Conservation (phyloP, 1,284 basidiomycete genomes). For the Apiotrichum gamsii region DNA sequence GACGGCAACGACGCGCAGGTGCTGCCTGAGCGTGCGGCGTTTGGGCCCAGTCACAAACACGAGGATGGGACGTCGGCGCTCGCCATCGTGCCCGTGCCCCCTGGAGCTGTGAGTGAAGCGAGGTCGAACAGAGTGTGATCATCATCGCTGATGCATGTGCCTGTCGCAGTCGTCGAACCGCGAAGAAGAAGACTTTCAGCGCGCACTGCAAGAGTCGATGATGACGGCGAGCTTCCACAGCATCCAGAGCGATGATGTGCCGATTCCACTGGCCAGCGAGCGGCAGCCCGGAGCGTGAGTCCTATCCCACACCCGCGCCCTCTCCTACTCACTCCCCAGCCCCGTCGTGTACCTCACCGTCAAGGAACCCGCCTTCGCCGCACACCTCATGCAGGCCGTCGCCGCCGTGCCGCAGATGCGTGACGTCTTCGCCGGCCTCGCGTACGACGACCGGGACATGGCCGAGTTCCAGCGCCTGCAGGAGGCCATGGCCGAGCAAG, state of each 20-base stretch:
- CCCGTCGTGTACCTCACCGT: constrained; percentile 9
- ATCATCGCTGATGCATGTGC: not conserved
- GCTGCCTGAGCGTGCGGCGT: not conserved
- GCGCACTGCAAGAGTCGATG: constrained; percentile 41
- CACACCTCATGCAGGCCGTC: constrained; percentile 34
- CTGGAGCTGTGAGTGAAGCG: too few relatives aligned
- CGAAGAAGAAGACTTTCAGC: constrained; percentile 39
- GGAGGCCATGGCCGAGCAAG: not conserved
- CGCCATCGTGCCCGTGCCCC: too few relatives aligned
- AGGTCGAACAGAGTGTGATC: too few relatives aligned
- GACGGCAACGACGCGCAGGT: constrained; percentile 31
- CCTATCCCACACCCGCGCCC: too few relatives aligned
- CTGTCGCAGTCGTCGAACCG: constrained; percentile 18
- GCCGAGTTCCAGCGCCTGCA: not conserved
- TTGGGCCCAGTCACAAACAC: too few relatives aligned
- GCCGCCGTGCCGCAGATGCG: constrained; percentile 37
- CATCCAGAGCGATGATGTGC: constrained; percentile 9
- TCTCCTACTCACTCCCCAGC: too few relatives aligned
- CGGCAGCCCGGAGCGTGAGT: constrained; percentile 32
- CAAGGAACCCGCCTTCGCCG: constrained; percentile 23
- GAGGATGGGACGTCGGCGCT: too few relatives aligned
- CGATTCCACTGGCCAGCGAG: constrained; percentile 15
- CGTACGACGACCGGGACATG: not conserved
- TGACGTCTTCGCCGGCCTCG: constrained; percentile 12
- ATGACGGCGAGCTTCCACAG: constrained; percentile 44